phyloP scores from a whole-genome alignment of 1,284 basidiomycete genomes.

The Marasmius oreades region DNA sequence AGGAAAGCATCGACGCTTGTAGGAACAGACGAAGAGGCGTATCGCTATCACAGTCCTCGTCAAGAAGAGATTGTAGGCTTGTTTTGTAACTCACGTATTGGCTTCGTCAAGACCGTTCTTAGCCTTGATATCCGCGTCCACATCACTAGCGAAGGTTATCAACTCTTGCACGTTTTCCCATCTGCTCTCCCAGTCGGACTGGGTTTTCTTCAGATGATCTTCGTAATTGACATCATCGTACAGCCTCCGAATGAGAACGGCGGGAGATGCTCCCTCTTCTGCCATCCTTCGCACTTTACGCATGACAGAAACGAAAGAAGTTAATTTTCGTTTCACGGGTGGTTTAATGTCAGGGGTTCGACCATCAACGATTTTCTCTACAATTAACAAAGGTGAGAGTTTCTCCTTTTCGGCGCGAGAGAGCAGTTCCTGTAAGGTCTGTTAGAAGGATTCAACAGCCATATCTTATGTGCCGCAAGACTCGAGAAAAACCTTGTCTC shows the following conservation, averaged over 20 bases:
- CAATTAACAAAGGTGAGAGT: slow-evolving; percentile 56
- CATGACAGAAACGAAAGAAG: slow-evolving; percentile 57
- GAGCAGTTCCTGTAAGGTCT: slow-evolving; percentile 64
- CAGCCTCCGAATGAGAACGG: slow-evolving; percentile 62
- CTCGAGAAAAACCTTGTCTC: slow-evolving; percentile 69
- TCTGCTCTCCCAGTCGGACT: slow-evolving; percentile 71
- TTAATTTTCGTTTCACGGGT: slow-evolving; percentile 60
- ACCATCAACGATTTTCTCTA: slow-evolving; percentile 59
- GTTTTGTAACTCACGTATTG: background rate
- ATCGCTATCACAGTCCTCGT: slow-evolving; percentile 32
- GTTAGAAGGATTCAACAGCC: slow-evolving; percentile 1
- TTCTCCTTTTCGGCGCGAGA: slow-evolving; percentile 49
- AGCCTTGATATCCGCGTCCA: slow-evolving; percentile 28
- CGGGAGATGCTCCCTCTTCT: slow-evolving; percentile 55
- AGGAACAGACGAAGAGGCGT: slow-evolving; percentile 79
- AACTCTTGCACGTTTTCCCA: slow-evolving; percentile 90
- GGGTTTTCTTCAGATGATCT: slow-evolving; percentile 65
- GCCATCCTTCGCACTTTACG: slow-evolving; percentile 55
- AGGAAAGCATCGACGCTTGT: slow-evolving; percentile 82
- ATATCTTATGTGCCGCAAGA: background rate
- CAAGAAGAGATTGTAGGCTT: background rate
- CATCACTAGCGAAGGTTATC: slow-evolving; percentile 65
- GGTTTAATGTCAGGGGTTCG: slow-evolving; percentile 64
- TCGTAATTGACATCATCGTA: slow-evolving; percentile 65
- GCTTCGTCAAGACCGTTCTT: slow-evolving; percentile 4